phyloP scores from a whole-genome alignment of 1,284 basidiomycete genomes.

The Irpex lacteus region DNA sequence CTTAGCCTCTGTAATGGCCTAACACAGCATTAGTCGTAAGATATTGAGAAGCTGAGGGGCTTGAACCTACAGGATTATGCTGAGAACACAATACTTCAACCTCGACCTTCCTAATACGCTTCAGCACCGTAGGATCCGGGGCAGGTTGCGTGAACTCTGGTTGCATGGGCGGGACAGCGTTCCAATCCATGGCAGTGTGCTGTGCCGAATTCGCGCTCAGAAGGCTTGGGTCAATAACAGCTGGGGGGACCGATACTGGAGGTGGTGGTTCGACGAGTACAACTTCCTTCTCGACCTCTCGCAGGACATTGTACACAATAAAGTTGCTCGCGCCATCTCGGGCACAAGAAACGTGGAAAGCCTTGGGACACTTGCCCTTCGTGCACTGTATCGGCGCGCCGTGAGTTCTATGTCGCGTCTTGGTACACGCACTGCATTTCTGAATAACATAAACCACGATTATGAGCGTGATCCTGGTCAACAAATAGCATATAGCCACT shows the following conservation, averaged over 20 bases:
- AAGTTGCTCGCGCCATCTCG: conserved; percentile 48
- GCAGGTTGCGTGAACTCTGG: not conserved
- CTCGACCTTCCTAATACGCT: conserved; percentile 66
- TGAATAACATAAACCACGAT: conserved; percentile 30
- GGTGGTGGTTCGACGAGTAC: conserved; percentile 42
- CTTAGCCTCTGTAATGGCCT: conserved; percentile 72
- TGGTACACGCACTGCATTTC: conserved; percentile 88
- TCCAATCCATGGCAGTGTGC: conserved; percentile 19
- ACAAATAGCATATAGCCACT: conserved; percentile 25
- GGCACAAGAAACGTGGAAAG: conserved; percentile 94
- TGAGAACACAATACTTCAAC: conserved; percentile 75
- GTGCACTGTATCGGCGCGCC: conserved; percentile 95
- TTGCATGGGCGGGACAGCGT: not conserved
- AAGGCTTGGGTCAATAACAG: conserved; percentile 8
- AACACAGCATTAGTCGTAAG: conserved; percentile 7
- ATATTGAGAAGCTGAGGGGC: conserved; percentile 3
- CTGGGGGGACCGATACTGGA: conserved; percentile 1
- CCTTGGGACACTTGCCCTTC: conserved; percentile 89
- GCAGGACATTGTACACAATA: conserved; percentile 59
- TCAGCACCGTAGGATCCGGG: conserved; percentile 45
- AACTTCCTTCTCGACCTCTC: conserved; percentile 77
- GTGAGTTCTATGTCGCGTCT: conserved; percentile 62
- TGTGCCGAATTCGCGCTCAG: not conserved
- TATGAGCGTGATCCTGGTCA: not conserved
- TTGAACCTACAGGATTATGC: conserved; percentile 74